These are phyloP conservation scores for Rhizopogon parksii DNA, from an alignment of 1,284 basidiomycete genomes.

Conservation along the genomic window DNA sequence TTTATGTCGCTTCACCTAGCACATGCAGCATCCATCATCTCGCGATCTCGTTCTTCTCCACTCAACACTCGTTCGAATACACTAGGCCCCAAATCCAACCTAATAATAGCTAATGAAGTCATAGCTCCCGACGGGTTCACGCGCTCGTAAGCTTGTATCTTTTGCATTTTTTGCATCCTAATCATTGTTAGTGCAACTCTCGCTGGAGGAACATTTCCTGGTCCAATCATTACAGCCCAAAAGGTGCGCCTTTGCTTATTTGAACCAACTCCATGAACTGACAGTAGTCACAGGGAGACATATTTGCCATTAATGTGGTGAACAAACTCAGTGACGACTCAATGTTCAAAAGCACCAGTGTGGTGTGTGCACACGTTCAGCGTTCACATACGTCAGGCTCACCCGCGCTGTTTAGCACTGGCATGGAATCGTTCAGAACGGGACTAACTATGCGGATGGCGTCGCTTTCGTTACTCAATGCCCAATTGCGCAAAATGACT, in stretches of 20 bases:
- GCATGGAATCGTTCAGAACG: constrained; percentile 30
- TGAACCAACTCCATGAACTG: constrained; percentile 16
- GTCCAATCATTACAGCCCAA: constrained; percentile 28
- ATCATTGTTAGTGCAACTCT: constrained; percentile 11
- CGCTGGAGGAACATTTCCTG: constrained; percentile 31
- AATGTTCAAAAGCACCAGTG: constrained; percentile 29
- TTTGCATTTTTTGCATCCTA: neutral
- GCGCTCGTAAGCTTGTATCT: constrained; percentile 25
- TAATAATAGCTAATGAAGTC: constrained; percentile 30
- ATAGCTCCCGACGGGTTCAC: constrained; percentile 37
- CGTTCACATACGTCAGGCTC: constrained; percentile 17
- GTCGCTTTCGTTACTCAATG: constrained; percentile 37
- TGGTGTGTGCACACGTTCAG: constrained; percentile 15
- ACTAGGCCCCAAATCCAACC: constrained; percentile 26
- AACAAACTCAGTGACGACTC: constrained; percentile 24
- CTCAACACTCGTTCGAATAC: neutral
- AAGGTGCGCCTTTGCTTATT: constrained; percentile 20
- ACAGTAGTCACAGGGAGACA: constrained; percentile 29
- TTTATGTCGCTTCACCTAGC: constrained; percentile 7
- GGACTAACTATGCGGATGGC: constrained; percentile 22
- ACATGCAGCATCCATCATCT: constrained; percentile 17
- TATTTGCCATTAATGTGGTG: constrained; percentile 22
- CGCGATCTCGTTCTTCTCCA: constrained; percentile 7
- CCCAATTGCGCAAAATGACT: constrained; percentile 34
- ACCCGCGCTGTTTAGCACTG: constrained; percentile 29